Evolutionary conservation across 352 stramenopile genomes (phyloP).

Genomic region (Phytophthora quininea): DNA sequence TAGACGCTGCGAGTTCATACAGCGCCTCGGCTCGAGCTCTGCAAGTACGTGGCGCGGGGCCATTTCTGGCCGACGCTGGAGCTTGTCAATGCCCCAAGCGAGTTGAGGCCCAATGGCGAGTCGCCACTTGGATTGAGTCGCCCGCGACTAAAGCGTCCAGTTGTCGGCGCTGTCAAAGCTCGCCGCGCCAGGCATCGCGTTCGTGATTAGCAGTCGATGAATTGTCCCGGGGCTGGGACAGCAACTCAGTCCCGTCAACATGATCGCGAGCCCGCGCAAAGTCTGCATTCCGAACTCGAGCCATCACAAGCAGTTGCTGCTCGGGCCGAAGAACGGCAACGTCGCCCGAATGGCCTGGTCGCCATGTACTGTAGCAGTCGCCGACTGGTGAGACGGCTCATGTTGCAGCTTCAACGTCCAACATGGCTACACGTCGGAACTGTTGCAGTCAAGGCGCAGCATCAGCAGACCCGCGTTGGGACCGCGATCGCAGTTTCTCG

Average conservation of each 20-base stretch:
- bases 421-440: not conserved
- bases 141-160: conserved; percentile 8
- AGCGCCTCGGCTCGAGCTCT: no score
- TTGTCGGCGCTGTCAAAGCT: not conserved
- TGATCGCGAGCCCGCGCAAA: no score
- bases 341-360: no score
- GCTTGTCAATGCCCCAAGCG: conserved; percentile 16
- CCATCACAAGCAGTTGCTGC: no score
- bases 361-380: no score
- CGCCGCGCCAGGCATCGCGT: not conserved
- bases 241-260: no score
- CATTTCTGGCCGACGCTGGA: not conserved
- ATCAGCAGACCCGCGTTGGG: conserved; percentile 9
- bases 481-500: conserved; percentile 32
- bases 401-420: not conserved
- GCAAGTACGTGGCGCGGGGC: not conserved
- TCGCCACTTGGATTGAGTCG: conserved; percentile 32
- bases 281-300: no score
- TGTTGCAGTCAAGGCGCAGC: not conserved
- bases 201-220: not conserved
- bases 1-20: no score
- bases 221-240: no score
- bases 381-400: no score
- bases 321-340: no score
- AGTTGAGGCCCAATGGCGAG: conserved; percentile 21